Conservation (phyloP, 2,329 filamentous ascomycete genomes). For the Cladosporium sp. region DNA sequence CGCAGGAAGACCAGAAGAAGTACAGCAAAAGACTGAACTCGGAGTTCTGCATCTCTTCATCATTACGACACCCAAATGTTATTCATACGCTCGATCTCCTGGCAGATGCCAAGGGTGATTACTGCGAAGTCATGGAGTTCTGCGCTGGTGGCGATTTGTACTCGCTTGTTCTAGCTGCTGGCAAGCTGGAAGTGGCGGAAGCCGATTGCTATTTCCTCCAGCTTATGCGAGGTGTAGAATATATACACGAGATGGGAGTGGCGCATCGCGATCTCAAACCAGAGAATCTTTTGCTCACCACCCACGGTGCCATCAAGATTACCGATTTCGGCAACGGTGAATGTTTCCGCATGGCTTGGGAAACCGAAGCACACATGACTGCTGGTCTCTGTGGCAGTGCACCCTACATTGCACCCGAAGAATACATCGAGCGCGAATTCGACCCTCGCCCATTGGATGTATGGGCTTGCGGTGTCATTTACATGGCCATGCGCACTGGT, state of each 20-base stretch:
- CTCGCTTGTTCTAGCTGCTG: slow-evolving; percentile 83
- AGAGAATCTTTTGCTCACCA: slow-evolving; percentile 91
- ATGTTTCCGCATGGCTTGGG: slow-evolving; percentile 99
- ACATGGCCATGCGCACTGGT: slow-evolving; percentile 99
- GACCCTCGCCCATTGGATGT: slow-evolving; percentile 96
- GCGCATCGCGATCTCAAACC: slow-evolving; percentile 95
- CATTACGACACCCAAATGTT: slow-evolving; percentile 92
- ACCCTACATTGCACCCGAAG: slow-evolving; percentile 95
- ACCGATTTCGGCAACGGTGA: slow-evolving; percentile 99
- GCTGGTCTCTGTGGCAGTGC: slow-evolving; percentile 93
- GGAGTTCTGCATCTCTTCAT: slow-evolving; percentile 98
- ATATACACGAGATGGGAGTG: slow-evolving; percentile 99
- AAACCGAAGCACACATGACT: slow-evolving; percentile 97
- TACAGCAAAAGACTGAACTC: slow-evolving; percentile 96
- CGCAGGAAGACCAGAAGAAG: slow-evolving; percentile 92
- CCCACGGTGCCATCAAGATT: slow-evolving; percentile 89
- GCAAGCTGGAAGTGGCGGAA: slow-evolving; percentile 86
- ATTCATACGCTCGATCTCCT: slow-evolving; percentile 95
- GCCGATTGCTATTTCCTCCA: slow-evolving; percentile 99
- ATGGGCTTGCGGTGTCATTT: slow-evolving; percentile 97
- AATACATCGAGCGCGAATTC: slow-evolving; percentile 93
- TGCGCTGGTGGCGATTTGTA: slow-evolving; percentile 96
- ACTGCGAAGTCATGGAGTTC: slow-evolving; percentile 99
- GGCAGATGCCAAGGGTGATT: slow-evolving; percentile 93
- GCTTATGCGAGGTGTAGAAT: slow-evolving; percentile 97